Evolutionary conservation across 257 asterid genomes (phyloP).

Genomic region (Solanum lycopersicoides): DNA sequence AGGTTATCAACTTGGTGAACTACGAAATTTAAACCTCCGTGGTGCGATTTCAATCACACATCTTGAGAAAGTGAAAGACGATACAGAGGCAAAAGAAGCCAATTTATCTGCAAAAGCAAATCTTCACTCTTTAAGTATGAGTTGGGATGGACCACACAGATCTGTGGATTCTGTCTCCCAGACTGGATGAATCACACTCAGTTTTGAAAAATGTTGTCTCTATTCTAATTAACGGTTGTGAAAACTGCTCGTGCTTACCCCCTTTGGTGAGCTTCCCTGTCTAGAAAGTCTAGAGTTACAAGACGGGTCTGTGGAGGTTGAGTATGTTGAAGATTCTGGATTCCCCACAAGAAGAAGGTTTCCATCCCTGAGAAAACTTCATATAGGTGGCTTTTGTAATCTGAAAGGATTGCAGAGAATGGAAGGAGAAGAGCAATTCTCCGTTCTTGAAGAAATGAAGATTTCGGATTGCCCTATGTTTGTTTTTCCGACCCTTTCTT

Average conservation of each 20-base stretch:
- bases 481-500: neutral
- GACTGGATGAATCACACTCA: constrained; percentile 5
- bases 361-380: neutral
- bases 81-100: constrained; percentile 7
- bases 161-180: neutral
- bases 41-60: neutral
- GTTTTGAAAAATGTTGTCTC: neutral
- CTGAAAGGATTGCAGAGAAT: neutral
- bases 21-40: neutral
- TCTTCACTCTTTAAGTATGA: too few species aligned
- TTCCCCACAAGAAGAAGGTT: neutral
- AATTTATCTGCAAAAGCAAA: neutral
- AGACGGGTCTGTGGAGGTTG: too few species aligned
- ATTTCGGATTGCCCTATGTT: neutral
- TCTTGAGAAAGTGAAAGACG: constrained; percentile 12
- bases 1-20: neutral
- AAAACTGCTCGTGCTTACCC: neutral
- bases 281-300: neutral
- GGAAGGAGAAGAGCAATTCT: neutral
- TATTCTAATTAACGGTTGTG: neutral
- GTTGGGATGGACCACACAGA: too few species aligned
- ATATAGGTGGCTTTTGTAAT: neutral
- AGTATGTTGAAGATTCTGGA: neutral
- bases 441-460: neutral
- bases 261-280: constrained; percentile 6